Conservation (phyloP, 1,284 basidiomycete genomes). For the Volvariella volvacea region DNA sequence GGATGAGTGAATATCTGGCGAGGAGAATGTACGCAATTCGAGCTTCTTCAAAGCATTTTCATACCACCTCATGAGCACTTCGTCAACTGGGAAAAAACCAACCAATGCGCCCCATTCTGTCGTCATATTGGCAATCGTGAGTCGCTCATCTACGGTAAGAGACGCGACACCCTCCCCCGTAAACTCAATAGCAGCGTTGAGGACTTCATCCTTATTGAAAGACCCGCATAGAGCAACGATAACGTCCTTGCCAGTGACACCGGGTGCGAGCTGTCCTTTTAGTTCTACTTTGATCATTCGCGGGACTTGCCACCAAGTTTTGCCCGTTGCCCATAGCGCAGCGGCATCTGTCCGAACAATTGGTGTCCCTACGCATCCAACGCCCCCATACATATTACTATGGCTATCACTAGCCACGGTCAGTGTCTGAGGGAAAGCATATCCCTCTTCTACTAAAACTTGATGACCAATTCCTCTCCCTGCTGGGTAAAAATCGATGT, state of each 20-base stretch:
- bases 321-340: constrained; percentile 97
- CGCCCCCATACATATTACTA: constrained; percentile 98
- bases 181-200: constrained; percentile 99
- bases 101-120: constrained; percentile 99
- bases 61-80: constrained; percentile 84
- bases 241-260: constrained; percentile 97
- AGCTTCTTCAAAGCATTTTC: constrained; percentile 71
- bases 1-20: constrained; percentile 27
- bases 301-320: constrained; percentile 99
- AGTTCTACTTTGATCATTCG: constrained; percentile 95
- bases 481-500: constrained; percentile 94
- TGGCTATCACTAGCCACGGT: constrained; percentile 97
- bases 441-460: constrained; percentile 92
- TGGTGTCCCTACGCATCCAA: constrained; percentile 95
- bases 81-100: constrained; percentile 93
- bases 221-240: constrained; percentile 96
- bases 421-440: constrained; percentile 90
- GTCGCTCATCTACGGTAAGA: constrained; percentile 84
- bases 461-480: constrained; percentile 98
- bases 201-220: constrained; percentile 96
- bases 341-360: constrained; percentile 93
- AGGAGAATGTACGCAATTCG: constrained; percentile 75
- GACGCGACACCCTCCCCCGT: constrained; percentile 85
- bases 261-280: constrained; percentile 73
- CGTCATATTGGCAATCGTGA: constrained; percentile 98